Base-by-base conservation (phyloP, 2,329 filamentous ascomycete genomes). In the Colletotrichum sp. region DNA sequence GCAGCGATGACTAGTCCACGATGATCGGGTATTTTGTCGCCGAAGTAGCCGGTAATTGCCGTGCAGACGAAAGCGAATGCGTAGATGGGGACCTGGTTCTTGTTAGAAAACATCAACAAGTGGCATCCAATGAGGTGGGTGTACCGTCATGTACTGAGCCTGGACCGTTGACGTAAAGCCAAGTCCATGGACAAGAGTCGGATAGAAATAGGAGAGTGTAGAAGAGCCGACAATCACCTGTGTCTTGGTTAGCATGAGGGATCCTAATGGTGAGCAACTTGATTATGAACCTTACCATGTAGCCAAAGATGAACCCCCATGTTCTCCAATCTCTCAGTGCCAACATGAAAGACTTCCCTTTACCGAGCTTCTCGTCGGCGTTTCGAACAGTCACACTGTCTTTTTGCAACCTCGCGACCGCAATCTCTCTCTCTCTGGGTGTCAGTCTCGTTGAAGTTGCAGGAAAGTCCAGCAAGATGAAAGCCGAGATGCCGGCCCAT, bases 381-480 rank as follows among this genome's bases (percentile, higher is more conserved):
- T 89, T 88, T 1, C 91, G 91, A 32, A 89, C 91, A 3, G 88
- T 86, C 80, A 94, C 93, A 74, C 91, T 84, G 79, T 94, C 93
- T 8, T 84, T 83, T 61, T 89, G 89, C 19, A 95, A 84, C 2
- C 89, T 84, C 0, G 94, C 92, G 9, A 93, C 88, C 8, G 86
- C 86, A 25, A 91, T 89, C 78, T 95, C 93, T 28, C 87, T 86
- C 3, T 88, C 86, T 0, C 87, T 89, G 80, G 95, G 94, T 1
- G 81, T 90, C 4, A 61, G 68, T 19, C 66, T 71, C 3, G 78
- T 76, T 3, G 92, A 92, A 71, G 91, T 88, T 76, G 93, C 92
- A 0, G 93, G 93, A 80, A 93, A 95, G 79, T 95, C 93, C 73
- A 93, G 89, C 3, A 94, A 91, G 82, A 93, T 88, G 88, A 92